phyloP scores from a whole-genome alignment of 164 flowering plant species.

The Taxillus chinensis region DNA sequence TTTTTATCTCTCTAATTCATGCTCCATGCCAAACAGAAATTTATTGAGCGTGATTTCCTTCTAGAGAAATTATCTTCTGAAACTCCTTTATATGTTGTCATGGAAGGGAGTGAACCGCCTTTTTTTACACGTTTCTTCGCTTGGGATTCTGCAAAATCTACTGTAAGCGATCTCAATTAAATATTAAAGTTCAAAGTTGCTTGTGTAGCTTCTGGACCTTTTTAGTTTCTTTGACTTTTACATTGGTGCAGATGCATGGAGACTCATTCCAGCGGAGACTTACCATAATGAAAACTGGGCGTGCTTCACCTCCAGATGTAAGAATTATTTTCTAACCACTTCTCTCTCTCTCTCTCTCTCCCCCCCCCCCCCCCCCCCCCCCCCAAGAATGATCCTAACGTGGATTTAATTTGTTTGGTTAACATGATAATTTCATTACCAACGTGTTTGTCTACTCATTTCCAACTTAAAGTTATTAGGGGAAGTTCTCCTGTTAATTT shows the following conservation, averaged over 20 bases:
- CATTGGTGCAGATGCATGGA: slow-evolving; percentile 80
- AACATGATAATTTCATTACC: too few relatives aligned
- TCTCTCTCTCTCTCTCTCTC: not conserved
- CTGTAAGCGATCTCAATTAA: slow-evolving; percentile 35
- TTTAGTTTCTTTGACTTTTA: not conserved
- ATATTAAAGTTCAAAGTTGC: not conserved
- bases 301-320: slow-evolving; percentile 59
- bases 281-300: slow-evolving; percentile 69
- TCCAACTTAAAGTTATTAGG: too few relatives aligned
- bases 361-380: too few relatives aligned
- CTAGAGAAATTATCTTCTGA: slow-evolving; percentile 66
- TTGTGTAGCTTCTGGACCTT: not conserved
- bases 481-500: too few relatives aligned
- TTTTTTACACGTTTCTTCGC: slow-evolving; percentile 90
- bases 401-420: too few relatives aligned
- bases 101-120: slow-evolving; percentile 85
- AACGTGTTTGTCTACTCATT: too few relatives aligned
- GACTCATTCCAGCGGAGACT: slow-evolving; percentile 92
- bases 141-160: slow-evolving; percentile 90
- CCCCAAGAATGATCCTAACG: too few relatives aligned
- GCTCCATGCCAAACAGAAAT: slow-evolving; percentile 47
- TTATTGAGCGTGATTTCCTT: slow-evolving; percentile 76
- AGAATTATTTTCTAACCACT: slow-evolving; percentile 12
- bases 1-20: not conserved
- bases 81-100: slow-evolving; percentile 65